Evolutionary conservation across 257 asterid species (phyloP), one percentile per base, ranked within the genome.

Genomic region (Primulina tabacum): DNA sequence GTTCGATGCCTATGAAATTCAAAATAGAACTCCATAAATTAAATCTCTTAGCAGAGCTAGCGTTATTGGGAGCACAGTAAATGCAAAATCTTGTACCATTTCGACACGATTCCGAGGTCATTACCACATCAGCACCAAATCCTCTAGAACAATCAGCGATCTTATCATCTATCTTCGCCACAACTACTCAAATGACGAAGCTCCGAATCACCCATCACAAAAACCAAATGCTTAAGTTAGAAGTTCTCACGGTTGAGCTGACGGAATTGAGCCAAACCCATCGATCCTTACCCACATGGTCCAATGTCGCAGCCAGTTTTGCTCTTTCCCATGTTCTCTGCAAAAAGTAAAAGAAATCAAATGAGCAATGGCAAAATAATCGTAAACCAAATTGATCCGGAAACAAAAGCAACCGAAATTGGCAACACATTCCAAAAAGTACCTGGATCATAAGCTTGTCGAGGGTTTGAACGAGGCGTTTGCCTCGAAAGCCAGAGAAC

Each of bases 391-490:
- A 6, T 14, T 6, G 8, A 62, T 60, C 56, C n/a, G 28, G 20
- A 62, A 47, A 35, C 32, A 6, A 7, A 9, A 12, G 24, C 56
- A 47, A 4, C 24, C 29, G 9, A 43, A 52, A 34, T 26, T 10
- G 14, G 64, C 12, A 2, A 32, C 16, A 38, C 0, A 71, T 43
- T 47, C 26, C 21, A 58, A 65, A 38, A 64, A 34, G 8, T 58
- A 90, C 99, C 90, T 93, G 97, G 84, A 93, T 93, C 99, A 90
- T 93, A 74, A 96, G 92, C 82, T 93, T 93, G 67, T 97, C 97
- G 34, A 90, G 92, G 85, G 89, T 93, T 75, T 80, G 72, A 18
- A 82, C 87, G 14, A 93, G 96, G n/a, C 97, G 96, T 71, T 90
- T 89, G 67, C 99, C 97, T 10, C 81, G 77, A 74, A 93, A 93